phyloP scores from a whole-genome alignment of 2,329 filamentous ascomycete species.

The Penicillium sp. region DNA sequence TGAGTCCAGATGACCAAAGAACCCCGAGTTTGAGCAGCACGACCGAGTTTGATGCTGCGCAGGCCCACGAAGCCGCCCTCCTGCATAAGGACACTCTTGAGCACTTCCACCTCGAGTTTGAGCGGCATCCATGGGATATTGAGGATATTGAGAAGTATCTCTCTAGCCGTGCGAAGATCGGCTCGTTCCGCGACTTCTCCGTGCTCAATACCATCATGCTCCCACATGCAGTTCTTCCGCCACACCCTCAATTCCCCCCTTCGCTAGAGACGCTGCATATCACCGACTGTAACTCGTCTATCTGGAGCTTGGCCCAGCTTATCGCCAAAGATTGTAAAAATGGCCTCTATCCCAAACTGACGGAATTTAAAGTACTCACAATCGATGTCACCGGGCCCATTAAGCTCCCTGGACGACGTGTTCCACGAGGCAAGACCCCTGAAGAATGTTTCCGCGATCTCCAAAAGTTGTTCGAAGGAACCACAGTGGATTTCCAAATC shows the following conservation, averaged over 20 bases:
- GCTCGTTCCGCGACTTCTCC: slow-evolving; percentile 23
- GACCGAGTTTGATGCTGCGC: slow-evolving; percentile 13
- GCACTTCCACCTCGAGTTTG: slow-evolving; percentile 13
- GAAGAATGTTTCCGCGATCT: slow-evolving; percentile 17
- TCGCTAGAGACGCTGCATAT: slow-evolving; percentile 17
- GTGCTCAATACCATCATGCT: slow-evolving; percentile 16
- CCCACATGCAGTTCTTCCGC: slow-evolving; percentile 21
- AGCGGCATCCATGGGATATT: slow-evolving; percentile 1
- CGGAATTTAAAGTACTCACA: slow-evolving; percentile 14
- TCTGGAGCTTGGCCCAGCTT: slow-evolving; percentile 15
- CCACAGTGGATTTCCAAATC: slow-evolving; percentile 19
- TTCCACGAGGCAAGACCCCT: slow-evolving; percentile 17
- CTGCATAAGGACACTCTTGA: slow-evolving; percentile 22
- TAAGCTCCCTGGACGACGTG: slow-evolving; percentile 14
- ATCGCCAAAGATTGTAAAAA: slow-evolving; percentile 21
- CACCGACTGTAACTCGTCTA: slow-evolving; percentile 24
- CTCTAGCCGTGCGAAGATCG: slow-evolving; percentile 11
- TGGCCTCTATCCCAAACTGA: slow-evolving; percentile 19
- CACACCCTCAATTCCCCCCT: slow-evolving; percentile 19
- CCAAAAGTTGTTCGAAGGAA: slow-evolving; percentile 17
- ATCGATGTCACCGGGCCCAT: slow-evolving; percentile 40
- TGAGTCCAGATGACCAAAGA: not conserved
- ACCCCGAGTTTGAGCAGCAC: not conserved
- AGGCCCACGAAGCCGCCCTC: slow-evolving; percentile 17
- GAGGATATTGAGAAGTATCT: slow-evolving; percentile 6